Base-by-base conservation (phyloP, 108 stramenopile species). In the Stephanodiscus minutulus region DNA sequence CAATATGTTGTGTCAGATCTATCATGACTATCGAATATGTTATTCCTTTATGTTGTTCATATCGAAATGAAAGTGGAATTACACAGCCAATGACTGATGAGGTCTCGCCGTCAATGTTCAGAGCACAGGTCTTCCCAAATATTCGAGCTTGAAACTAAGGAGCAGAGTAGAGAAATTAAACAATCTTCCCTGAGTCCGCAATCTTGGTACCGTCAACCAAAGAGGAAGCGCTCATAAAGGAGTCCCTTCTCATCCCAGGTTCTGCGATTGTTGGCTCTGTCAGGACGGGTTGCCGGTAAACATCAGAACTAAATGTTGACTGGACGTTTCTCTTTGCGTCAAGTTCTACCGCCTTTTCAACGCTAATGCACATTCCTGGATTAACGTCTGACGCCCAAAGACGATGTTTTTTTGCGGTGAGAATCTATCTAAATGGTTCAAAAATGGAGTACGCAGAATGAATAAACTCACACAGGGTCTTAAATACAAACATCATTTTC, bases 211-310 rank as follows among this genome's bases (percentile, higher is more conserved):
- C 61, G 31, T 20, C 50, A 52, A 22, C n/a, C 8, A 11, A 1
- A 12, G 39, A 1, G 8, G 39, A 1, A 37, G 50, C 15, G 52
- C n/a, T 43, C 20, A 7, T 12, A 66, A 33, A 33, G 3, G 36
- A 43, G n/a, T 21, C 24, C 25, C 70, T 13, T 13, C 46, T 62
- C 22, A 61, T 61, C 11, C 29, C 43, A 31, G 76, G 56, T 25
- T 55, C 62, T 7, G 46, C 20, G 13, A 64, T 25, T 29, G 33
- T 39, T 28, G 59, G 35, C 29, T 85, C 85, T n/a, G 91, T 90
- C 21, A 95, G 64, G 2, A 95, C 88, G 24, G 94, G 94, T 55
- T 95, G 94, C 8, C 89, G 73, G 64, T 95, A 95, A 27, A 72
- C 60, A 57, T 72, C 71, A 54, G 46, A 22, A 47, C 78, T 72